These are phyloP conservation scores for Grifola frondosa DNA, from an alignment of 1,284 basidiomycete genomes.

Conservation along the genomic window DNA sequence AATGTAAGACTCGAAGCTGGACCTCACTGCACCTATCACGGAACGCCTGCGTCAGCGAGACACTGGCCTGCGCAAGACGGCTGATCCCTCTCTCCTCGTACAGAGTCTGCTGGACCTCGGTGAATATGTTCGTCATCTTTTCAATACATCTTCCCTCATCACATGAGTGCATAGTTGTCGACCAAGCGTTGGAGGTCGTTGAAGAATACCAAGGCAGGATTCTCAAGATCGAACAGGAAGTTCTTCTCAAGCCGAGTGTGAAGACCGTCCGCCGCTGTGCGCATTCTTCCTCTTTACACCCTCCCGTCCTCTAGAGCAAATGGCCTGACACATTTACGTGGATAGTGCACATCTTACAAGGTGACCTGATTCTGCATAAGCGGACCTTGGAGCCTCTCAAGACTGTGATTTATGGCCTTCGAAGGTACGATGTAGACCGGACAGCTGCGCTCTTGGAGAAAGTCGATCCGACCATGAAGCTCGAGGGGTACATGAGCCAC, in stretches of 20 bases:
- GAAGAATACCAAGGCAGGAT: slow-evolving; percentile 65
- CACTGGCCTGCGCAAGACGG: slow-evolving; percentile 56
- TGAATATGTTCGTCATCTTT: slow-evolving; percentile 27
- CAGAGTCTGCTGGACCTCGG: slow-evolving; percentile 63
- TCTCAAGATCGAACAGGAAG: slow-evolving; percentile 55
- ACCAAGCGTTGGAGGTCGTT: slow-evolving; percentile 63
- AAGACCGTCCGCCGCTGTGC: slow-evolving; percentile 55
- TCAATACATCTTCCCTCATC: neutral
- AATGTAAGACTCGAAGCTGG: too few relatives aligned
- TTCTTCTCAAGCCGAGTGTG: slow-evolving; percentile 60
- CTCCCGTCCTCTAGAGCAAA: neutral
- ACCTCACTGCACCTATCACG: slow-evolving; percentile 56
- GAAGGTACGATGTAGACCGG: slow-evolving; percentile 66
- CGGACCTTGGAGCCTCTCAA: slow-evolving; percentile 68
- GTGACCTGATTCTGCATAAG: slow-evolving; percentile 69
- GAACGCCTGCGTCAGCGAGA: slow-evolving; percentile 54
- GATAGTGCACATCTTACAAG: slow-evolving; percentile 68
- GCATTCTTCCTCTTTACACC: slow-evolving; percentile 24
- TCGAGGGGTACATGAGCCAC: slow-evolving; percentile 64
- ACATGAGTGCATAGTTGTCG: slow-evolving; percentile 47
- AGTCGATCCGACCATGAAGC: slow-evolving; percentile 39
- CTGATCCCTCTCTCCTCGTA: slow-evolving; percentile 61
- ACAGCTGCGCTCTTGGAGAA: slow-evolving; percentile 47
- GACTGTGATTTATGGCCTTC: slow-evolving; percentile 62
- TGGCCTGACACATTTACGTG: neutral